These are phyloP conservation scores for Sideroxylon spinosum DNA, from an alignment of 179 eudicot genomes.

Conservation along the genomic window DNA sequence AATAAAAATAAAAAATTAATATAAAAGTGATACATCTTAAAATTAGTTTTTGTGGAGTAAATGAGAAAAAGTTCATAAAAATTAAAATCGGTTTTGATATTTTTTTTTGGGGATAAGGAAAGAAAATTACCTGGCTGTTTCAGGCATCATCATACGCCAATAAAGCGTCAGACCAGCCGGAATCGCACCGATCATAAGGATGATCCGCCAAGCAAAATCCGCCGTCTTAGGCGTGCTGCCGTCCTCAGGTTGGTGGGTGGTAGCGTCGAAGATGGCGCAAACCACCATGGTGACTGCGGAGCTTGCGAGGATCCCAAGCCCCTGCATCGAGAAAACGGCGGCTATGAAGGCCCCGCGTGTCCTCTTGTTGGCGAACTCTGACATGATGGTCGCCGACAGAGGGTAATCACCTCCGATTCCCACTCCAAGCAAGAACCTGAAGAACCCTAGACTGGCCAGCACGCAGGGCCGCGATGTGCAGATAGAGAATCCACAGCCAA, in stretches of 20 bases:
- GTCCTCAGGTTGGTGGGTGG: not conserved
- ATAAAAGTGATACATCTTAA: no score
- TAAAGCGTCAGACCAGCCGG: conserved; percentile 55
- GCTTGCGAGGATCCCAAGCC: conserved; percentile 45
- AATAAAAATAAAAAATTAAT: no score
- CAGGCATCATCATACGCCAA: conserved; percentile 72
- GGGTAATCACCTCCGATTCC: conserved; percentile 64
- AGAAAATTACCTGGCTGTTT: conserved; percentile 47
- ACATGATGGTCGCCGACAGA: conserved; percentile 53
- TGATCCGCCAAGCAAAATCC: conserved; percentile 54
- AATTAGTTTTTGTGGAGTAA: no score
- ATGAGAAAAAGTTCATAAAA: no score
- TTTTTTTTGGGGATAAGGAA: no score
- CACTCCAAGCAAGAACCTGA: conserved; percentile 39
- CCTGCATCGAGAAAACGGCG: conserved; percentile 57
- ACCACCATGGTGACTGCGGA: conserved; percentile 43
- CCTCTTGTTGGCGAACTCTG: conserved; percentile 48
- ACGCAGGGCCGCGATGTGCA: conserved; percentile 28
- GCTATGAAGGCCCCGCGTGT: conserved; percentile 51
- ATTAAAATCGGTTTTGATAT: no score
- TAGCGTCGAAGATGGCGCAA: conserved; percentile 31
- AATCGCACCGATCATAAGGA: conserved; percentile 50
- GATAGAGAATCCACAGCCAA: conserved; percentile 46
- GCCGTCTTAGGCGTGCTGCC: conserved; percentile 23
- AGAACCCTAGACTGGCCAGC: conserved; percentile 30